Evolutionary conservation across 352 stramenopile genomes (phyloP).

Genomic region (Phytophthora foliorum): DNA sequence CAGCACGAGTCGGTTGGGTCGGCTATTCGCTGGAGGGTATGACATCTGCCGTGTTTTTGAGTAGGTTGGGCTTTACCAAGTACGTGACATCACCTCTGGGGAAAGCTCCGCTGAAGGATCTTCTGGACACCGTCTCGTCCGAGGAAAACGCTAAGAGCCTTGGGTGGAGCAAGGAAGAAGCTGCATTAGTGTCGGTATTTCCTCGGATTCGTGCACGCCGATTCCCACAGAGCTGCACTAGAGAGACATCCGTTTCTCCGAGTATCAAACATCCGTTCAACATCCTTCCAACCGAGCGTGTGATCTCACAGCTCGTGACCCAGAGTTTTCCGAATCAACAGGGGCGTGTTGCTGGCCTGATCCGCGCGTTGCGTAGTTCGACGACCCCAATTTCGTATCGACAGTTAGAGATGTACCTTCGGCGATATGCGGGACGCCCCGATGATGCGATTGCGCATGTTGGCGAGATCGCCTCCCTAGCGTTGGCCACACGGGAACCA

Average conservation of each 20-base stretch:
- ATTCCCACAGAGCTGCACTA: conserved; percentile 45
- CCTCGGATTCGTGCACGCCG: conserved; percentile 33
- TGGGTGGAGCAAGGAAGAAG: conserved; percentile 74
- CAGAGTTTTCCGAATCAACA: conserved; percentile 83
- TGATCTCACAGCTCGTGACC: conserved; percentile 57
- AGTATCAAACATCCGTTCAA: conserved; percentile 70
- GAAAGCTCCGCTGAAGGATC: conserved; percentile 41
- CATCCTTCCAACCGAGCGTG: conserved; percentile 59
- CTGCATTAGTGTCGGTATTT: conserved; percentile 41
- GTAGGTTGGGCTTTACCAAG: conserved; percentile 69
- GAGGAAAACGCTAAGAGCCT: conserved; percentile 54
- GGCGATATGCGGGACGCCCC: conserved; percentile 69
- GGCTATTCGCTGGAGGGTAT: conserved; percentile 84
- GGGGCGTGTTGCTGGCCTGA: conserved; percentile 60
- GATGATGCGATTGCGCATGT: conserved; percentile 73
- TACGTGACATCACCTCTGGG: conserved; percentile 43
- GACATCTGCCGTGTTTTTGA: conserved; percentile 59
- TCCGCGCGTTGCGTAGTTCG: conserved; percentile 58
- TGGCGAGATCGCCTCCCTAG: conserved; percentile 64
- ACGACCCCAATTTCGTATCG: conserved; percentile 74
- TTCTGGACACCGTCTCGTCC: conserved; percentile 40
- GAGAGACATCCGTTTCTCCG: conserved; percentile 37
- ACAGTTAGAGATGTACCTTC: conserved; percentile 81
- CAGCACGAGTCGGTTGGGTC: conserved; percentile 52
- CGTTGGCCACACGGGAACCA: conserved; percentile 47